phyloP scores from a whole-genome alignment of 495 filamentous ascomycete genomes.

The Aspergillus haitiensis region DNA sequence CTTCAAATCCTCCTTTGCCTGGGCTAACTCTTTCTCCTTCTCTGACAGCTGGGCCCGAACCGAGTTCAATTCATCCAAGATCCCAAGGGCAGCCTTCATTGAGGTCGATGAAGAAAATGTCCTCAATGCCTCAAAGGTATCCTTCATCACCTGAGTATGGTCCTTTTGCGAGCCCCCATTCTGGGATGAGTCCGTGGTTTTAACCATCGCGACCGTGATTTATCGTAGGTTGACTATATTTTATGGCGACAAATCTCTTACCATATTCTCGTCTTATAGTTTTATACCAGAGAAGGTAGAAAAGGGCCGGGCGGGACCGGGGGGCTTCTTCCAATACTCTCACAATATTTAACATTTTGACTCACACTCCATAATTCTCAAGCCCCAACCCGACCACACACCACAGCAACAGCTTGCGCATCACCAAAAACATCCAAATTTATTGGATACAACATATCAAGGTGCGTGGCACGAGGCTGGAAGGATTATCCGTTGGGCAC shows the following conservation, averaged over 20 bases:
- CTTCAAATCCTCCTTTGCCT: not conserved
- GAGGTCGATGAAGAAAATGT: not conserved
- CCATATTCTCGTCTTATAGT: too few relatives aligned
- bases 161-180: slow-evolving; percentile 7
- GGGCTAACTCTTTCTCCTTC: slow-evolving; percentile 11
- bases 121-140: not conserved
- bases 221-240: not conserved
- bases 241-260: not conserved
- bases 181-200: not conserved
- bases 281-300: too few relatives aligned
- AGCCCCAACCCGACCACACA: not conserved
- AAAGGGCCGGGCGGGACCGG: too few relatives aligned
- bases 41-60: slow-evolving; percentile 2
- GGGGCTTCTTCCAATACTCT: not conserved
- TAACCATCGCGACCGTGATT: slow-evolving; percentile 4
- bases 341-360: not conserved
- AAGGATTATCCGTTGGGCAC: not conserved
- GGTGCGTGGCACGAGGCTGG: slow-evolving; percentile 1
- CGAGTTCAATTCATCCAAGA: slow-evolving; percentile 5
- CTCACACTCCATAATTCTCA: not conserved
- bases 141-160: slow-evolving; percentile 1
- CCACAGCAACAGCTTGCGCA: not conserved
- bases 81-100: not conserved
- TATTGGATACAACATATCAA: not conserved
- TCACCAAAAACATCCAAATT: not conserved